Conservation (phyloP, 2,329 filamentous ascomycete species). For the Nannizziopsis arthrosporioides region DNA sequence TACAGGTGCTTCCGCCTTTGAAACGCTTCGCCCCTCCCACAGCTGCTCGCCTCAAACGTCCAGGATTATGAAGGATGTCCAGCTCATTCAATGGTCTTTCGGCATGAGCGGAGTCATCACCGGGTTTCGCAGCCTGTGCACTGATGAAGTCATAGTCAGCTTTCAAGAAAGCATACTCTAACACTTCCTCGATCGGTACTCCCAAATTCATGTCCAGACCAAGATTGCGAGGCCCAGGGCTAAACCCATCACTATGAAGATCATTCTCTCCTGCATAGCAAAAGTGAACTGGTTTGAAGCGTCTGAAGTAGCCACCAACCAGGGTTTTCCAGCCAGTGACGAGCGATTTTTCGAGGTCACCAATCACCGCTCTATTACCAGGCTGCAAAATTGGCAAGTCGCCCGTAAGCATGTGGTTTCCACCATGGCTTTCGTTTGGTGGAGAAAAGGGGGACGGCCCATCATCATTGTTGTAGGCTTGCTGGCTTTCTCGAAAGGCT, state of each 20-base stretch:
- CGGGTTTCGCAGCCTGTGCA: constrained; percentile 73
- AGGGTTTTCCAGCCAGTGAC: constrained; percentile 68
- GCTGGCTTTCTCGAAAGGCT: constrained; percentile 9
- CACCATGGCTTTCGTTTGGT: constrained; percentile 1
- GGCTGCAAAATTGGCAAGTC: constrained; percentile 41
- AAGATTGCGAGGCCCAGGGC: constrained; percentile 10
- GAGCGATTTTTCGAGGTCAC: constrained; percentile 57
- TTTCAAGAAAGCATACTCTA: constrained; percentile 86
- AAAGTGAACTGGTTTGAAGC: constrained; percentile 77
- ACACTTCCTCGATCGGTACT: constrained; percentile 43
- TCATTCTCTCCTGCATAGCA: constrained; percentile 32
- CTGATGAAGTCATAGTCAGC: constrained; percentile 90
- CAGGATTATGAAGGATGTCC: constrained; percentile 62
- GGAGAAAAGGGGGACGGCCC: background rate
- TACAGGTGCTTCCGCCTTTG: constrained; percentile 87
- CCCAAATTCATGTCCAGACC: constrained; percentile 24
- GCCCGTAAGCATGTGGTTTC: constrained; percentile 15
- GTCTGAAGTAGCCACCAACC: constrained; percentile 86
- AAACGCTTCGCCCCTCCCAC: constrained; percentile 72
- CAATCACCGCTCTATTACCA: constrained; percentile 49
- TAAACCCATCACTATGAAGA: constrained; percentile 24
- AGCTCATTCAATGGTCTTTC: constrained; percentile 74
- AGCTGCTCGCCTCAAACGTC: constrained; percentile 31
- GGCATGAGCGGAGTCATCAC: constrained; percentile 57
- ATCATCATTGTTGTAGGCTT: constrained; percentile 5